phyloP scores from a whole-genome alignment of 805 yeast species.

The Metschnikowia corniflorae region DNA sequence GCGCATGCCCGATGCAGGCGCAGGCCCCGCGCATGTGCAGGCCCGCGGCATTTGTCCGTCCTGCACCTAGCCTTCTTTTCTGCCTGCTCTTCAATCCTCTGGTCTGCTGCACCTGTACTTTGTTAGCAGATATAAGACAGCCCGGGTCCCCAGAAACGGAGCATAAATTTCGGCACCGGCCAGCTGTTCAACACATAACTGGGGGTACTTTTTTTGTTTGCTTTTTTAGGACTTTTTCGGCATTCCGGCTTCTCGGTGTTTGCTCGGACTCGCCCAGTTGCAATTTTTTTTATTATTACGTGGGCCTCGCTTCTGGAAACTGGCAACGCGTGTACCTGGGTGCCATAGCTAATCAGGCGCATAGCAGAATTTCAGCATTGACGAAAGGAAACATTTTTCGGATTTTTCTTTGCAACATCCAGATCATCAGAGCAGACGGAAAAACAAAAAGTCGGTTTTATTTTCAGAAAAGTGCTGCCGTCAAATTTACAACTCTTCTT shows the following conservation, averaged over 20 bases:
- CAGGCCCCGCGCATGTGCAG: not conserved
- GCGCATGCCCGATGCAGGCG: too few relatives aligned
- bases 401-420: not conserved
- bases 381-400: too few relatives aligned
- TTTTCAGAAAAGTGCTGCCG: too few relatives aligned
- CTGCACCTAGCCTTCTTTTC: not conserved
- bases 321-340: too few relatives aligned
- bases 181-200: conserved; percentile 7
- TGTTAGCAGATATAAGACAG: conserved; percentile 6
- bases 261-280: too few relatives aligned
- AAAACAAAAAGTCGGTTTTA: too few relatives aligned
- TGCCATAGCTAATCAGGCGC: too few relatives aligned
- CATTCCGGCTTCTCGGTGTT: not conserved
- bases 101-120: conserved; percentile 9
- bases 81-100: not conserved
- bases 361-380: too few relatives aligned
- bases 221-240: not conserved
- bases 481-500: not conserved
- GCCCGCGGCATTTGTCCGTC: conserved; percentile 3
- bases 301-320: too few relatives aligned
- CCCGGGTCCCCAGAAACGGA: conserved; percentile 7
- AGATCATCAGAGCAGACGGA: not conserved
- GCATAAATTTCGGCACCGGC: not conserved
- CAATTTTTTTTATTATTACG: too few relatives aligned
- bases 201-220: not conserved